phyloP scores from a whole-genome alignment of 2,329 filamentous ascomycete species.

The Penicillium sp. region DNA sequence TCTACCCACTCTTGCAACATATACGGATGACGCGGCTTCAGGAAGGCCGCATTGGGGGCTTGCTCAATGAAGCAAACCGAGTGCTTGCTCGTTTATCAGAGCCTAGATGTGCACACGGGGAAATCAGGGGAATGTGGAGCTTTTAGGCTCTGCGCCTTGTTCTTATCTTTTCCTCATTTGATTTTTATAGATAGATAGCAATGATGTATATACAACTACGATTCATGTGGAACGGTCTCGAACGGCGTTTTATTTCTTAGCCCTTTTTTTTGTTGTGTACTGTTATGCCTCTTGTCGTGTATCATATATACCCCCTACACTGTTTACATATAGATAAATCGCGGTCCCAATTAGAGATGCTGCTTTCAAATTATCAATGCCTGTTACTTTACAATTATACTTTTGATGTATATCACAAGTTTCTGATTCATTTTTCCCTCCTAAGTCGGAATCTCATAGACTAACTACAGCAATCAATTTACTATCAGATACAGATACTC shows the following conservation, averaged over 20 bases:
- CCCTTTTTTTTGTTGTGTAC: slow-evolving; percentile 12
- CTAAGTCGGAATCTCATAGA: not conserved
- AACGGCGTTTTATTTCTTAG: slow-evolving; percentile 14
- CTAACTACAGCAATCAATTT: not conserved
- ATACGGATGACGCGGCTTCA: slow-evolving; percentile 25
- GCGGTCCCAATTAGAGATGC: not conserved
- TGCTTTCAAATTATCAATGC: not conserved
- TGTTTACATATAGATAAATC: not conserved
- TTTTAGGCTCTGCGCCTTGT: slow-evolving; percentile 16
- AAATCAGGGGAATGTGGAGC: slow-evolving; percentile 22
- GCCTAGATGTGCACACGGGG: slow-evolving; percentile 11
- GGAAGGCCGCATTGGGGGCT: slow-evolving; percentile 24
- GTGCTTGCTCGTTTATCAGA: slow-evolving; percentile 30
- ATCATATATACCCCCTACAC: not conserved
- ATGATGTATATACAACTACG: slow-evolving; percentile 11
- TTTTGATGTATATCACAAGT: not conserved
- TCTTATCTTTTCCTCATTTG: slow-evolving; percentile 5
- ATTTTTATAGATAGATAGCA: not conserved
- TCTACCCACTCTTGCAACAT: slow-evolving; percentile 26
- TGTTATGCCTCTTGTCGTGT: not conserved
- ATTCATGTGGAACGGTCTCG: slow-evolving; percentile 11
- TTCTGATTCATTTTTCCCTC: not conserved
- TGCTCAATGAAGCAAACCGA: slow-evolving; percentile 32
- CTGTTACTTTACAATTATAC: not conserved
- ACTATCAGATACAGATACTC: no score